phyloP scores from a whole-genome alignment of 208 protist genomes.

The Acanthamoeba sp. region DNA sequence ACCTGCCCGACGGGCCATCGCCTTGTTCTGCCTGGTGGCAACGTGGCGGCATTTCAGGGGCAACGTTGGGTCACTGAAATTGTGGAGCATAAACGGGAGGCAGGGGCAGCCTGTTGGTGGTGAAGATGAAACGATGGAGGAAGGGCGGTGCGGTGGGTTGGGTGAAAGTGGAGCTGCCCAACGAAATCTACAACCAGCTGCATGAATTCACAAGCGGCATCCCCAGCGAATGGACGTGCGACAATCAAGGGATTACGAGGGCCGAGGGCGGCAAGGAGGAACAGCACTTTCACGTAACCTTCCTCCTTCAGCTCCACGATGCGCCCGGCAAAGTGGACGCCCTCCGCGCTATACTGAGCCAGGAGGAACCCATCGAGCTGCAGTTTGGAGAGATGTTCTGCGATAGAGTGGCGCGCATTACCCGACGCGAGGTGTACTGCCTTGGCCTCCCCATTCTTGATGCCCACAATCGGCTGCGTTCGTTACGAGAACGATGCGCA shows the following conservation, averaged over 20 bases:
- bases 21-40: too few species aligned
- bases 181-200: neutral
- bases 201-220: neutral
- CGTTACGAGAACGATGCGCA: neutral
- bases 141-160: neutral
- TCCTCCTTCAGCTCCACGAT: neutral
- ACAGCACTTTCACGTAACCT: conserved; percentile 41
- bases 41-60: too few species aligned
- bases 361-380: neutral
- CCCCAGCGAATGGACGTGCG: conserved; percentile 21
- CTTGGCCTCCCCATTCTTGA: neutral
- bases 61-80: too few species aligned
- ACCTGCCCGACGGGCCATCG: too few species aligned
- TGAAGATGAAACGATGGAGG: too few species aligned
- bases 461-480: neutral
- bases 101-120: too few species aligned
- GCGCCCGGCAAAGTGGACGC: neutral
- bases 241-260: neutral
- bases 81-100: too few species aligned
- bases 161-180: conserved; percentile 19
- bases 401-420: neutral
- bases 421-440: conserved; percentile 36
- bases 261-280: conserved; percentile 8
- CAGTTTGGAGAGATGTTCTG: neutral
- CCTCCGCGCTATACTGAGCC: neutral